phyloP scores from a whole-genome alignment of 768 basidiomycete genomes.

The Kwoniella newhampshirensis region DNA sequence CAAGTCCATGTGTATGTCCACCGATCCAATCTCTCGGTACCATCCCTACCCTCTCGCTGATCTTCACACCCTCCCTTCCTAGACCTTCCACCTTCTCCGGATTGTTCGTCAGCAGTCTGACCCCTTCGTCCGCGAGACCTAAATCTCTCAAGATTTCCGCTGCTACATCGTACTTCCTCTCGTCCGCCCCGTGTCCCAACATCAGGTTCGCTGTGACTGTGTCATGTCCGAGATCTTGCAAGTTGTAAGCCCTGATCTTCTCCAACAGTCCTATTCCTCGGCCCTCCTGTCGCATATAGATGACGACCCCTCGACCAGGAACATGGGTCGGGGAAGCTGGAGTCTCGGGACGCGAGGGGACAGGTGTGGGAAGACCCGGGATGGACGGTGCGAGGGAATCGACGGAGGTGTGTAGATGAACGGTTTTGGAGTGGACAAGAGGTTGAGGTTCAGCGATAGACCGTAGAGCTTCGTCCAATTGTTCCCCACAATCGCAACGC shows the following conservation, averaged over 20 bases:
- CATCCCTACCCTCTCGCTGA: constrained; percentile 88
- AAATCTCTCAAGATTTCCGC: constrained; percentile 85
- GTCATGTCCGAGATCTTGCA: constrained; percentile 96
- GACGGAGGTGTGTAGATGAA: constrained; percentile 3
- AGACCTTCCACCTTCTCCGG: constrained; percentile 93
- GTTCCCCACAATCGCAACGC: constrained; percentile 98
- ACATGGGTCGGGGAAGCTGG: constrained; percentile 57
- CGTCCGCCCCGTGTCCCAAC: constrained; percentile 91
- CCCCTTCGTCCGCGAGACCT: constrained; percentile 63
- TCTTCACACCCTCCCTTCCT: constrained; percentile 73
- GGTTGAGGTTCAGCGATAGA: constrained; percentile 50
- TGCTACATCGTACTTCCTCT: constrained; percentile 88
- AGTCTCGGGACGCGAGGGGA: constrained; percentile 70
- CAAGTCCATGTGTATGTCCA: too few relatives aligned
- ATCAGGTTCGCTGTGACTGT: constrained; percentile 97
- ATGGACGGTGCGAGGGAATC: constrained; percentile 1
- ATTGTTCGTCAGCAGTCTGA: constrained; percentile 91
- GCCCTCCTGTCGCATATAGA: constrained; percentile 96
- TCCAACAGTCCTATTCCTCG: constrained; percentile 93
- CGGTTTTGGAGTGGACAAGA: neutral
- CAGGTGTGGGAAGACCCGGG: constrained; percentile 21
- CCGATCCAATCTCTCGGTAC: constrained; percentile 79
- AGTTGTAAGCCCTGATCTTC: constrained; percentile 94
- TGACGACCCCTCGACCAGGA: constrained; percentile 84
- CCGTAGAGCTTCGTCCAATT: constrained; percentile 94